Conservation (phyloP, 352 stramenopile species). For the Saprolegnia diclina region DNA sequence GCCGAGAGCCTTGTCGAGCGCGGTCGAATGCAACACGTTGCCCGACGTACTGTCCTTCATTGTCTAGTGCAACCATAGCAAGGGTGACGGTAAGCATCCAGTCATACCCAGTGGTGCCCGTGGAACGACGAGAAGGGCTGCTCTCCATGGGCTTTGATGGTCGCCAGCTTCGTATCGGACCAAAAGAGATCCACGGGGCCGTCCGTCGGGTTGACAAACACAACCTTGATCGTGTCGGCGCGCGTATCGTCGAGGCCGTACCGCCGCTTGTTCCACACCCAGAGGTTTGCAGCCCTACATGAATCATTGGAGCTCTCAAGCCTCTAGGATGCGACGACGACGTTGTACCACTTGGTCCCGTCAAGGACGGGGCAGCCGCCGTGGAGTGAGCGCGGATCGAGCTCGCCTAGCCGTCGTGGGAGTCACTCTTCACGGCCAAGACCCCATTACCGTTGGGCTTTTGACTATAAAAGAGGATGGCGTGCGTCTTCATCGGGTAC, state of each 20-base stretch:
- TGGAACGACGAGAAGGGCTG: constrained; percentile 58
- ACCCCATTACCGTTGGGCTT: constrained; percentile 77
- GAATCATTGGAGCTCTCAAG: not conserved
- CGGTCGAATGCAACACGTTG: constrained; percentile 47
- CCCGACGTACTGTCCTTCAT: constrained; percentile 45
- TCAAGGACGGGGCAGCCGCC: constrained; percentile 94
- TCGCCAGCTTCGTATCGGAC: constrained; percentile 63
- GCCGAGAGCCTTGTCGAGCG: constrained; percentile 42
- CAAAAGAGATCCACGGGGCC: constrained; percentile 54
- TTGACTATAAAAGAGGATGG: constrained; percentile 98
- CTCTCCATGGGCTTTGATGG: constrained; percentile 40
- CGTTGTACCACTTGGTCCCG: constrained; percentile 89
- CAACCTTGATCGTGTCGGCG: constrained; percentile 44
- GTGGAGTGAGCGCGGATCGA: constrained; percentile 84
- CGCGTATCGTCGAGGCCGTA: constrained; percentile 43
- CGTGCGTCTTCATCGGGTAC: constrained; percentile 82
- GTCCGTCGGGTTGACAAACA: constrained; percentile 63
- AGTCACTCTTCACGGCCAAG: too few species aligned
- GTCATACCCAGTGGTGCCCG: constrained; percentile 49
- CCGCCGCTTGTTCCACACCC: constrained; percentile 93
- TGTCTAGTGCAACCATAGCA: constrained; percentile 17
- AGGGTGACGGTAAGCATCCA: not conserved
- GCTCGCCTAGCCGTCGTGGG: constrained; percentile 31
- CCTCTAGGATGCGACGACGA: not conserved
- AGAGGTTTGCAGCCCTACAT: constrained; percentile 92